Evolutionary conservation across 1,139 yeast species (phyloP), one percentile per base, ranked within the genome.

Genomic region (Saccharomyces hybrid): DNA sequence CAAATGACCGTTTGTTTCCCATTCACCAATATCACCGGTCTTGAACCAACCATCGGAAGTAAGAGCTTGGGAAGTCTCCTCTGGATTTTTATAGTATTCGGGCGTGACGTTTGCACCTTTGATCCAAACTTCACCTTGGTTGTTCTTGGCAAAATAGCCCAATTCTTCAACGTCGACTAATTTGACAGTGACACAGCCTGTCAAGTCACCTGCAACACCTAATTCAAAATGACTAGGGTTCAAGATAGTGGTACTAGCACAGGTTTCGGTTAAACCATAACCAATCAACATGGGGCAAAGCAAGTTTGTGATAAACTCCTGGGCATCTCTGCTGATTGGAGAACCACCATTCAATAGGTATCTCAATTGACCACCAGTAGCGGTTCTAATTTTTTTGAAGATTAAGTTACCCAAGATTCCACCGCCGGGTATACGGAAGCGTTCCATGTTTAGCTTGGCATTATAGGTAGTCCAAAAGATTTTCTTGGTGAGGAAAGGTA

Each of bases 1-100:
- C 68, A 95, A 78, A 56, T 83, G 83, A 63, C 99, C 99, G 60
- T 77, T 79, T 16, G 82, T 60, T 50, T 93, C 80, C 96, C 97
- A 90, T 75, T 89, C 93, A 69, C 95, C 97, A 71, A 93, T 89
- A 73, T 93, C 99, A 72, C 99, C 99, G 47, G 99, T 93, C 70
- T 77, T 81, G 77, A 93, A 93, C 97, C 97, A 93, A 16, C 69
- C 70, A 61, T 89, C 97, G 54, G 77, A 77, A 52, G 88, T 82
- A 65, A 88, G 84, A 0, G 96, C 88, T 34, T 74, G 83, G 52
- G 76, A 72, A 27, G 97, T 93, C 73, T 91, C 98, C 70, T 83
- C 77, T 57, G 82, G 86, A 70, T 93, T 91, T 70, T 85, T 81
- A 76, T 79, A 93, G 75, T 93, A 93, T 67, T 87, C 90, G 44